phyloP scores from a whole-genome alignment of 2,329 filamentous ascomycete genomes.

The Domatiomyces catenatus region DNA sequence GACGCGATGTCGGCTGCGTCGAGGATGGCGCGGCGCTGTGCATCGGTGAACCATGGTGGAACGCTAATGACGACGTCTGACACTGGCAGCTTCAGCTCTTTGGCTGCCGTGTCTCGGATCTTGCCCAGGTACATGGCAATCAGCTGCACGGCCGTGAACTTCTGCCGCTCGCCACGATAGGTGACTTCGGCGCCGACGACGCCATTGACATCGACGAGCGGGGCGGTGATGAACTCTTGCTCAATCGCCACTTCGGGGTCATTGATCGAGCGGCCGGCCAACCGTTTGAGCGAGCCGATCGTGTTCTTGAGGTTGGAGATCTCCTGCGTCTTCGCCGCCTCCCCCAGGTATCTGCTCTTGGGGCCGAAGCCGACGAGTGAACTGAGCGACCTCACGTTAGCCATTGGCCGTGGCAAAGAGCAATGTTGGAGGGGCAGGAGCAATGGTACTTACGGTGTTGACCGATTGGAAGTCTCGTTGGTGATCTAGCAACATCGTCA shows the following conservation, averaged over 20 bases:
- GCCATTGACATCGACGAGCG: conserved; percentile 78
- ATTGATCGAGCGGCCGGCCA: conserved; percentile 69
- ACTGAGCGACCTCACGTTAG: conserved; percentile 30
- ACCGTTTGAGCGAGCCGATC: conserved; percentile 77
- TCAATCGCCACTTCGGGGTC: conserved; percentile 90
- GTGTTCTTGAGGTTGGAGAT: conserved; percentile 99
- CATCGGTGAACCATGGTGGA: conserved; percentile 92
- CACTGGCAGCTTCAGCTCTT: conserved; percentile 79
- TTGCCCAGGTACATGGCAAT: conserved; percentile 92
- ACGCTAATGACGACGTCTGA: conserved; percentile 88
- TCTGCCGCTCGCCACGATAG: conserved; percentile 89
- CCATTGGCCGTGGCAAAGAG: not conserved
- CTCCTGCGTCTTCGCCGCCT: conserved; percentile 94
- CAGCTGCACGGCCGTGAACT: conserved; percentile 87
- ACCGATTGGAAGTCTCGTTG: conserved; percentile 98
- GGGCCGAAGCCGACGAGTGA: conserved; percentile 90
- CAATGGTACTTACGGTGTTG: conserved; percentile 69
- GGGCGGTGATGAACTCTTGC: conserved; percentile 75
- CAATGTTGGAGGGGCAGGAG: not conserved
- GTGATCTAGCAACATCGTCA: conserved; percentile 50
- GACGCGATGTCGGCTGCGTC: conserved; percentile 89
- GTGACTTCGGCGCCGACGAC: conserved; percentile 87
- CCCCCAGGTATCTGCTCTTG: conserved; percentile 85
- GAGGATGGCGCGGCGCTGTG: conserved; percentile 74
- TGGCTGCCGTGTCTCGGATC: conserved; percentile 73